Conservation (phyloP, 306 rosid species). For the Amphicarpaea edgeworthii region DNA sequence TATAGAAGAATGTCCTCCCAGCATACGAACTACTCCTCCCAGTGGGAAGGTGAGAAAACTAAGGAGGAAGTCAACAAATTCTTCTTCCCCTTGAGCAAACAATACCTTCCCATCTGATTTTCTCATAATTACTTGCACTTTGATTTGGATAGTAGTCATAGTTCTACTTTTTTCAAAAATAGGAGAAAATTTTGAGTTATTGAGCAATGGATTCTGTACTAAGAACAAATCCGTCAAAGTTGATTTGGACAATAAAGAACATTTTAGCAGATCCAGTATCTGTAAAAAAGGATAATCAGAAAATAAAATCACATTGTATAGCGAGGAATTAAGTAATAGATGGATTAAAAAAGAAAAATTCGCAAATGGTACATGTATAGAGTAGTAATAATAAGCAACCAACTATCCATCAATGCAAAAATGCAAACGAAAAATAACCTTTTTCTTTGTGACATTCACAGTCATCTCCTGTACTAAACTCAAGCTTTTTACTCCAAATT, state of each 20-base stretch:
- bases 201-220: neutral
- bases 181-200: neutral
- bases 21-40: conserved; percentile 3
- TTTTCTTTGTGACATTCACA: conserved; percentile 4
- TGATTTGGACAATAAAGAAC: neutral
- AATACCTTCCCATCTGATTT: conserved; percentile 9
- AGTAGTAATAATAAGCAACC: neutral
- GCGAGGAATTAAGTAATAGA: neutral
- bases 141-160: neutral
- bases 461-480: neutral
- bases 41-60: conserved; percentile 36
- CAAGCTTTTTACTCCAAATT: neutral
- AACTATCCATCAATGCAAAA: neutral
- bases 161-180: neutral
- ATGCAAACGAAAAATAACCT: neutral
- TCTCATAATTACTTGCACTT: neutral
- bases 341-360: neutral
- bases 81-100: conserved; percentile 38
- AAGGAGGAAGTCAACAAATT: conserved; percentile 29
- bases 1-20: neutral
- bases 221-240: neutral
- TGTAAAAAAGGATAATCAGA: neutral
- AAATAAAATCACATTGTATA: neutral
- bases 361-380: neutral
- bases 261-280: conserved; percentile 40